Conservation (phyloP, 1,139 yeast genomes). For the Pichia sp. region DNA sequence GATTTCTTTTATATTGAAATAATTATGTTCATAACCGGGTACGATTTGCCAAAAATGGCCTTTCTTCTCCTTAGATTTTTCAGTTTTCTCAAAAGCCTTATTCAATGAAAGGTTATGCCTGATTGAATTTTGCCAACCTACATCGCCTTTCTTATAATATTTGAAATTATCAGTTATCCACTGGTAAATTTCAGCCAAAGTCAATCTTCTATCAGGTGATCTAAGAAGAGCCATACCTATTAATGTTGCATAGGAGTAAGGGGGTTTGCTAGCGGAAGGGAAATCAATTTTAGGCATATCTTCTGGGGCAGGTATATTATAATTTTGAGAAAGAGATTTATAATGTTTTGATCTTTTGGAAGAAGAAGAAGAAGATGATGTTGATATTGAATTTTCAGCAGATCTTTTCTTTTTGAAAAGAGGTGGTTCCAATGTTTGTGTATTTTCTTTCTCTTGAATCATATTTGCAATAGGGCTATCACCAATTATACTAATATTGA, state of each 20-base stretch:
- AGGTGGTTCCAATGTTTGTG: conserved; percentile 7
- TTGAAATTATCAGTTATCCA: conserved; percentile 89
- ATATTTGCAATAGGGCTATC: conserved; percentile 6
- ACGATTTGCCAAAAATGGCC: conserved; percentile 96
- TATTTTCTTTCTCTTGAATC: background rate
- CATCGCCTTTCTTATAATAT: conserved; percentile 77
- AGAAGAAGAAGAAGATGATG: background rate
- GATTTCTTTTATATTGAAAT: conserved; percentile 51
- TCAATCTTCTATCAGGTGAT: conserved; percentile 70
- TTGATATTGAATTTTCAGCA: background rate
- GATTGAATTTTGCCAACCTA: conserved; percentile 89
- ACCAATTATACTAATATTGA: conserved; percentile 4
- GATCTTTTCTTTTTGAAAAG: conserved; percentile 10
- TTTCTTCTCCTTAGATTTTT: conserved; percentile 89
- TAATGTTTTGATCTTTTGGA: conserved; percentile 14
- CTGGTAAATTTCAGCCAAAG: conserved; percentile 82
- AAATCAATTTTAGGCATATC: conserved; percentile 27
- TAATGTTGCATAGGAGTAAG: conserved; percentile 87
- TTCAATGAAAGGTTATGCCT: conserved; percentile 75
- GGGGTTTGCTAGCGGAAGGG: conserved; percentile 54
- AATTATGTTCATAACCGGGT: conserved; percentile 73
- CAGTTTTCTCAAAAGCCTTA: conserved; percentile 83
- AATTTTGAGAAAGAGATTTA: conserved; percentile 18
- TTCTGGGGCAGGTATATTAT: conserved; percentile 27
- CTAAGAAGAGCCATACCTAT: conserved; percentile 92